Conservation (phyloP, 1,284 basidiomycete genomes). For the Mycosarcoma maydis region DNA sequence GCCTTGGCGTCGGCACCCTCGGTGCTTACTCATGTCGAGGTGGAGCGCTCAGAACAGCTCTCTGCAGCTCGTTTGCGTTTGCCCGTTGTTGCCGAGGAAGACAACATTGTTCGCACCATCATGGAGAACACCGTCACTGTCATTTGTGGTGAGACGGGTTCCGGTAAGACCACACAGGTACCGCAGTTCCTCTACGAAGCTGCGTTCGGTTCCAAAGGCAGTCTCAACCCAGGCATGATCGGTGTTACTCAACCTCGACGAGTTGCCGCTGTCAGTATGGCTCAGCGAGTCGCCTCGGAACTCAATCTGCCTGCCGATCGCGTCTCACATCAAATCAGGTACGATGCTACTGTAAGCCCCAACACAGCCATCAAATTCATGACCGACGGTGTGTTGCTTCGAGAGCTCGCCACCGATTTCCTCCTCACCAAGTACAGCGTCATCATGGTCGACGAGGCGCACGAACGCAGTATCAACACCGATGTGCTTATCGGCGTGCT, state of each 20-base stretch:
- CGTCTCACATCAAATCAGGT: slow-evolving; percentile 96
- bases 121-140: slow-evolving; percentile 81
- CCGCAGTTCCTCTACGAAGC: slow-evolving; percentile 93
- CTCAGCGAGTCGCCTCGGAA: slow-evolving; percentile 87
- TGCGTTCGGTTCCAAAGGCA: slow-evolving; percentile 85
- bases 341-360: slow-evolving; percentile 89
- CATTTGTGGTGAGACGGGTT: slow-evolving; percentile 87
- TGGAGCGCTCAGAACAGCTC: slow-evolving; percentile 79
- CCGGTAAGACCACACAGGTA: slow-evolving; percentile 97
- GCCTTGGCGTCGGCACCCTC: background rate
- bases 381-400: slow-evolving; percentile 96
- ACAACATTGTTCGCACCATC: slow-evolving; percentile 90
- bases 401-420: slow-evolving; percentile 92
- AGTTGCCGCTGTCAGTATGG: slow-evolving; percentile 96
- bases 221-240: slow-evolving; percentile 96
- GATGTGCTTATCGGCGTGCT: slow-evolving; percentile 96
- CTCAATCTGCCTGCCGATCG: slow-evolving; percentile 80
- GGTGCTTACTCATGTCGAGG: slow-evolving; percentile 71
- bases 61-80: slow-evolving; percentile 81
- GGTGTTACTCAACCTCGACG: slow-evolving; percentile 96
- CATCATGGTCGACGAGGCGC: slow-evolving; percentile 94
- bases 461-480: slow-evolving; percentile 97
- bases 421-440: slow-evolving; percentile 86
- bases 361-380: slow-evolving; percentile 97
- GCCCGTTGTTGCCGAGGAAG: slow-evolving; percentile 92